Evolutionary conservation across 2,329 filamentous ascomycete species (phyloP).

Genomic region (Sclerotinia spermophila): DNA sequence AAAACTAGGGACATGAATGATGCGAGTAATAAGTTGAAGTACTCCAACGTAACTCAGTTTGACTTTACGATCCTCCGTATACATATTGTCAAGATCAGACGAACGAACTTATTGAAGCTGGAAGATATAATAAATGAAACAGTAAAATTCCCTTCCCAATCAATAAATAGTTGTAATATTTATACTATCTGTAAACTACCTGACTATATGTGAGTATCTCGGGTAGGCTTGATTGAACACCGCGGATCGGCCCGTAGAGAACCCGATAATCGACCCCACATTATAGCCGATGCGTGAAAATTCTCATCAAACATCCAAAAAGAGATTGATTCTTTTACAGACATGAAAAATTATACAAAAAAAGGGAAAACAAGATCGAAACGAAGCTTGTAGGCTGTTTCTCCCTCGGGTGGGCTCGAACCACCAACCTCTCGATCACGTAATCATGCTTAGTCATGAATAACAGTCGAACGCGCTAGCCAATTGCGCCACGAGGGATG

Average conservation of each 20-base stretch:
- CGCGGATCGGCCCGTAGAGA: not conserved
- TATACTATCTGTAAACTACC: no score
- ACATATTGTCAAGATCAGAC: not conserved
- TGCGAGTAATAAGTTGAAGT: not conserved
- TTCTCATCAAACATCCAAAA: no score
- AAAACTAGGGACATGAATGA: no score
- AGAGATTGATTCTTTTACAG: no score
- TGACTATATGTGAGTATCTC: no score
- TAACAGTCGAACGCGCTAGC: slow-evolving; percentile 18
- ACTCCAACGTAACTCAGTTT: not conserved
- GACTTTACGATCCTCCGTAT: not conserved
- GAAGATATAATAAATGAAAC: not conserved
- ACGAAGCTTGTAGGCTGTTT: no score
- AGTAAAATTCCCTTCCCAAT: not conserved
- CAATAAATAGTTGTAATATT: no score
- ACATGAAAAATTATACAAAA: no score
- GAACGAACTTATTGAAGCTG: not conserved
- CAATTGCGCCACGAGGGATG: slow-evolving; percentile 15
- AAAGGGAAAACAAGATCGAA: no score
- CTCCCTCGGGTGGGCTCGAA: slow-evolving; percentile 15
- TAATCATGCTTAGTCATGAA: not conserved
- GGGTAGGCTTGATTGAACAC: not conserved
- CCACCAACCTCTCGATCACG: slow-evolving; percentile 13
- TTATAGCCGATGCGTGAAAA: not conserved
- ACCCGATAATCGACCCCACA: not conserved